Percentiles rank a stretch among this genome's conserved stretches.
Evolutionary conservation across 169 alveolate species (phyloP).

Genomic region (Theileria annulata): DNA sequence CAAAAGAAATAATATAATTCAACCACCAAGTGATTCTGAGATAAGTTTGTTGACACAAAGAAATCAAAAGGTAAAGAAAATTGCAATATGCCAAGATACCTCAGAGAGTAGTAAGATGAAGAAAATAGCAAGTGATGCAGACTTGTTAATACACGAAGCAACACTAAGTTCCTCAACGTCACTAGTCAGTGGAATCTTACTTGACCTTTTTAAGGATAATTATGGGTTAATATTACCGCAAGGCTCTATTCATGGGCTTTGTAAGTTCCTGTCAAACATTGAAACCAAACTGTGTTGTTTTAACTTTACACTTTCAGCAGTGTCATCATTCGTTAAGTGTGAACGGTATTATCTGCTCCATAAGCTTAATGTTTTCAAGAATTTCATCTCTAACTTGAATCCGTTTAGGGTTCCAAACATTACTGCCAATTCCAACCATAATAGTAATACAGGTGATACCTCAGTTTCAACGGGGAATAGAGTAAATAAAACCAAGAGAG

Average conservation of each 20-base stretch:
- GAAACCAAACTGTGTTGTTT: constrained; percentile 17
- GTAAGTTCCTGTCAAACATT: constrained; percentile 1
- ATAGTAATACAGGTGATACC: no score
- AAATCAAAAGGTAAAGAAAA: constrained; percentile 43
- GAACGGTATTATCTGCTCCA: constrained; percentile 8
- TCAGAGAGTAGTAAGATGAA: constrained; percentile 67
- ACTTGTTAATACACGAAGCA: constrained; percentile 72
- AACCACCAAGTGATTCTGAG: background rate
- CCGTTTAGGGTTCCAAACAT: background rate
- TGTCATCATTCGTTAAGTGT: constrained; percentile 14
- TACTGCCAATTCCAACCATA: no score
- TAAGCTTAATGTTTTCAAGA: constrained; percentile 2
- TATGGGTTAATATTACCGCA: background rate
- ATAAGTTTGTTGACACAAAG: constrained; percentile 26
- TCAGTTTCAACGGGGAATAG: no score
- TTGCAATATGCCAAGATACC: constrained; percentile 76
- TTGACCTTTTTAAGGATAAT: constrained; percentile 10
- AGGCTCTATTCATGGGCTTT: constrained; percentile 5
- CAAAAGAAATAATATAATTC: background rate
- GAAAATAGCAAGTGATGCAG: constrained; percentile 71
- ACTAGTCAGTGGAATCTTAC: background rate
- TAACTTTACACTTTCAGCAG: constrained; percentile 11
- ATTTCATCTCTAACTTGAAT: background rate
- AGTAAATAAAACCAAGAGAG: background rate
- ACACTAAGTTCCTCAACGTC: constrained; percentile 65